Conservation (phyloP, 805 yeast species). For the Teunomyces funiuensis region DNA sequence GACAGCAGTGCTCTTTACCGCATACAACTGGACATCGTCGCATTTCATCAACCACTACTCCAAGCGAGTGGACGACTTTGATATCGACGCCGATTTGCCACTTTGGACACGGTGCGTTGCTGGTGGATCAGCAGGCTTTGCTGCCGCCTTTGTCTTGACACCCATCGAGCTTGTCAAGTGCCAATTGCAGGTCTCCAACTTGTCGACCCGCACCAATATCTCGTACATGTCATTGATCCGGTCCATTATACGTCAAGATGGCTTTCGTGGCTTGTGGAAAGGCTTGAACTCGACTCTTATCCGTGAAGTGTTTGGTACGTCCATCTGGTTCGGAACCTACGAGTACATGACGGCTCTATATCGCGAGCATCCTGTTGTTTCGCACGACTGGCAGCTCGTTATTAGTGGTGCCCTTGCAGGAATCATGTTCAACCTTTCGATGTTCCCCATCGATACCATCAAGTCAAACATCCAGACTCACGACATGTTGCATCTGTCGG, state of each 20-base stretch:
- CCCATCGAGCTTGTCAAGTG: conserved; percentile 94
- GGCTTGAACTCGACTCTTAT: conserved; percentile 81
- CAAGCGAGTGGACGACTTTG: conserved; percentile 1
- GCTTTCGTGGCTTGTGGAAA: conserved; percentile 77
- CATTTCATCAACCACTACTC: conserved; percentile 33
- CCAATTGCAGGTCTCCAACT: conserved; percentile 67
- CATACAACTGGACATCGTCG: conserved; percentile 45
- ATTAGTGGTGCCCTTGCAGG: conserved; percentile 89
- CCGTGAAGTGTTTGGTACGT: conserved; percentile 86
- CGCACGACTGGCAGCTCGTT: conserved; percentile 51
- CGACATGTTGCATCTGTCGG: conserved; percentile 22
- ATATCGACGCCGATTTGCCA: conserved; percentile 25
- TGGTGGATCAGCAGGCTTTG: conserved; percentile 82
- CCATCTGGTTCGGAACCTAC: conserved; percentile 92
- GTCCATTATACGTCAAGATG: conserved; percentile 48
- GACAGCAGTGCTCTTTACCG: conserved; percentile 73
- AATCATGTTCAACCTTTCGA: conserved; percentile 69
- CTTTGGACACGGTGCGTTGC: conserved; percentile 52
- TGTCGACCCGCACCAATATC: conserved; percentile 25
- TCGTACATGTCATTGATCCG: conserved; percentile 29
- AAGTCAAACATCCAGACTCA: conserved; percentile 82
- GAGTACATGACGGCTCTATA: conserved; percentile 41
- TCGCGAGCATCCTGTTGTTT: conserved; percentile 13
- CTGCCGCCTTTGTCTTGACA: conserved; percentile 79
- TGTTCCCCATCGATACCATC: conserved; percentile 89